Evolutionary conservation across 1,284 basidiomycete genomes (phyloP), one percentile per base, ranked within the genome.

Genomic region (Bjerkandera adusta): DNA sequence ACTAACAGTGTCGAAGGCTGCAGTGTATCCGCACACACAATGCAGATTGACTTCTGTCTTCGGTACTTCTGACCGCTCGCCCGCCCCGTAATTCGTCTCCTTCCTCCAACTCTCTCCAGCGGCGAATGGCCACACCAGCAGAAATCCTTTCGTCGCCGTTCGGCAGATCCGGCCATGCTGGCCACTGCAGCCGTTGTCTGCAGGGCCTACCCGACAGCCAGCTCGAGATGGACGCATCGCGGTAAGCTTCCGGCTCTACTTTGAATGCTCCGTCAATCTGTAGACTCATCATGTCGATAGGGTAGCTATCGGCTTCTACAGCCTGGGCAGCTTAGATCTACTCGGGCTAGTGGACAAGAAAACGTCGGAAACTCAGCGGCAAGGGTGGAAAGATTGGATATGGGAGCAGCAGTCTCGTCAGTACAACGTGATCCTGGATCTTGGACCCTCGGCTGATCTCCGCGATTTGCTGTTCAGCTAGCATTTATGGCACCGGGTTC

Each of bases 261-360:
- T 13, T 10, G n/a, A 21, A n/a, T n/a, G 29, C 7, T 13, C 12
- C n/a, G 36, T 20, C 16, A 26, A 2, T 22, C 13, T 20, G 10
- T 40, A 26, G 33, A 18, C 20, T 20, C 32, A 12, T 18, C 20
- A 37, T 12, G 27, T 12, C n/a, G 16, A 16, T 33, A 93, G 92
- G 55, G 70, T 93, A 55, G 90, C 88, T 1, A 61, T 93, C 36
- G 81, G 75, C n/a, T 95, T 90, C 69, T 95, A 95, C 61, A 89
- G 86, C 55, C 69, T 95, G 12, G 85, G 89, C 1, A 77, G 80
- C 0, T 67, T 95, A 22, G 92, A 93, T 59, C 67, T 95, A 13
- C 72, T 91, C 5, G 81, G 76, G 7, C 61, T 72, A 0, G 58
- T 89, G 3, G 61, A 76, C 8, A 64, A 68, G 5, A 76, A 77